A percentile compares a stretch with the other conserved stretches of the same genome.
phyloP scores from a whole-genome alignment of 306 rosid species.

The Vachellia pachyceras region DNA sequence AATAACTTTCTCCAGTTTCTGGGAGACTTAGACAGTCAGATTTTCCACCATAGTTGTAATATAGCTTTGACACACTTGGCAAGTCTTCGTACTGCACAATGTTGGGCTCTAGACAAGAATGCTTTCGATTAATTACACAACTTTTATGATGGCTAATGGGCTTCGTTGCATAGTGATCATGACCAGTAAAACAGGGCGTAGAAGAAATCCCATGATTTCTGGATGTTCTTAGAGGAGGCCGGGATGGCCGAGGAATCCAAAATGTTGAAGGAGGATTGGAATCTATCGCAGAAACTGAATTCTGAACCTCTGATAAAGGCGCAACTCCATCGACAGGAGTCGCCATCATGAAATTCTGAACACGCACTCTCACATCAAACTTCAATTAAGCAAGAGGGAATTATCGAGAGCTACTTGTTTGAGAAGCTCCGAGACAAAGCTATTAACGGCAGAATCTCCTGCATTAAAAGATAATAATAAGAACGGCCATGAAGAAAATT shows the following conservation, averaged over 20 bases:
- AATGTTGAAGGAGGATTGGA: conserved; percentile 53
- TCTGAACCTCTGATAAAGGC: conserved; percentile 56
- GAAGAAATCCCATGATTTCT: conserved; percentile 58
- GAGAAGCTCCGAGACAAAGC: background rate
- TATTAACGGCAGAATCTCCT: conserved; percentile 41
- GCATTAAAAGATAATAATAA: conserved; percentile 35
- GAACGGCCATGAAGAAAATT: conserved; percentile 37
- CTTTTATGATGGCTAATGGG: conserved; percentile 45
- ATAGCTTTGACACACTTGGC: conserved; percentile 40
- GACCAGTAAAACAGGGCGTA: conserved; percentile 40
- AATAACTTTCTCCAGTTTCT: conserved; percentile 51
- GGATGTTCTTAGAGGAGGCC: conserved; percentile 51
- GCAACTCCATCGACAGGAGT: conserved; percentile 55
- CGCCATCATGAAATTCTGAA: conserved; percentile 57
- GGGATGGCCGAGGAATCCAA: conserved; percentile 45
- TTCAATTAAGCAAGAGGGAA: conserved; percentile 47
- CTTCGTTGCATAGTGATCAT: conserved; percentile 49
- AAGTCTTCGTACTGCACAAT: conserved; percentile 40
- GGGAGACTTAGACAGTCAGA: conserved; percentile 37
- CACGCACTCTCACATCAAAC: conserved; percentile 38
- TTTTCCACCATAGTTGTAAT: conserved; percentile 41
- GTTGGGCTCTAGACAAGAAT: conserved; percentile 37
- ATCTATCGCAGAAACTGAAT: conserved; percentile 50
- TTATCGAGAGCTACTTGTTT: conserved; percentile 34
- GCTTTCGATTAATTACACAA: conserved; percentile 47